phyloP scores from a whole-genome alignment of 768 basidiomycete species.

The Mycena maculata region DNA sequence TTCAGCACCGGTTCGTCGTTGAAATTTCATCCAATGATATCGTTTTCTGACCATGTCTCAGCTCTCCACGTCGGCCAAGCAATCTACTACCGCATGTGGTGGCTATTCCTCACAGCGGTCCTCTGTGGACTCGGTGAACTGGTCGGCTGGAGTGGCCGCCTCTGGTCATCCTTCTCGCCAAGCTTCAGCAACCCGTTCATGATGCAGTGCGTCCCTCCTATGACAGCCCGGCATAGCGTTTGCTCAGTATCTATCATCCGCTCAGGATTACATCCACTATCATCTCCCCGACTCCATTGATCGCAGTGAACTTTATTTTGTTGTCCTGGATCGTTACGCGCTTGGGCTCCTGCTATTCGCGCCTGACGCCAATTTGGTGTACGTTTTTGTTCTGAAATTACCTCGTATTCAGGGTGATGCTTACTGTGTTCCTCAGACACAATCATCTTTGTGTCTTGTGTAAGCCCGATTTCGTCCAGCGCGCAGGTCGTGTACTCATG shows the following conservation, averaged over 20 bases:
- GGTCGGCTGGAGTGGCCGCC: neutral
- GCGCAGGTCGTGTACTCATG: neutral
- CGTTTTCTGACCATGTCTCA: neutral
- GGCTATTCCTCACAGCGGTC: no score
- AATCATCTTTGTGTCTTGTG: neutral
- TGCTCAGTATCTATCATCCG: neutral
- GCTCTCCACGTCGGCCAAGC: neutral
- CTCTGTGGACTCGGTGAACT: neutral
- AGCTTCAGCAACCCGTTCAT: neutral
- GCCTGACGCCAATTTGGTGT: neutral
- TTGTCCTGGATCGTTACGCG: neutral
- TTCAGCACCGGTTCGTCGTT: neutral
- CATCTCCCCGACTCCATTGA: neutral
- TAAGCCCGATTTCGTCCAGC: neutral
- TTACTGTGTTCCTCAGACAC: neutral
- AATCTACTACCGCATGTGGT: no score
- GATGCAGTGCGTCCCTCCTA: neutral
- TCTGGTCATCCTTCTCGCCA: neutral
- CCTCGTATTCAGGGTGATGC: neutral
- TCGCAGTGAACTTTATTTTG: neutral
- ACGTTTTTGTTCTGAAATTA: neutral
- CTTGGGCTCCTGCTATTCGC: neutral
- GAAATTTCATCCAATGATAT: neutral
- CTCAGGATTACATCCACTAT: neutral
- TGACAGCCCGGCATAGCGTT: neutral